These are phyloP conservation scores for Penicillium waksmanii DNA, from an alignment of 495 filamentous ascomycete genomes.

Conservation along the genomic window DNA sequence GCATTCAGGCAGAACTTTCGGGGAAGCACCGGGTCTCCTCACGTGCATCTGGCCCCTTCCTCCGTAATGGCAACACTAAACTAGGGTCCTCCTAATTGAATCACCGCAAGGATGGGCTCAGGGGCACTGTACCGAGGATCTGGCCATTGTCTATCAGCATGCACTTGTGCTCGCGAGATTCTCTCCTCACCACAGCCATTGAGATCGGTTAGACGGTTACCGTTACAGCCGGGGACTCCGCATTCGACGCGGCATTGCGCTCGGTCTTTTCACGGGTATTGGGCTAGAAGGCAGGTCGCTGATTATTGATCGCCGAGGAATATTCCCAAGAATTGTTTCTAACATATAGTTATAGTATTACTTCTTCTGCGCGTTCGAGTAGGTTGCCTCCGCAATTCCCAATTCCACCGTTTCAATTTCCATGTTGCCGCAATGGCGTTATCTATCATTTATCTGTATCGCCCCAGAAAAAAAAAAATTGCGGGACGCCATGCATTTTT, in stretches of 20 bases:
- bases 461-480: slow-evolving; percentile 12
- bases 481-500: slow-evolving; percentile 12
- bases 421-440: slow-evolving; percentile 13
- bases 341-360: slow-evolving; percentile 13
- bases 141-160: background rate
- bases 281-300: slow-evolving; percentile 16
- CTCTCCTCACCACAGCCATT: slow-evolving; percentile 5
- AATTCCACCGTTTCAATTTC: background rate
- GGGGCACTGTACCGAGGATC: background rate
- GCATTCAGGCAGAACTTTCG: too few relatives aligned
- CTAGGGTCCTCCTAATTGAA: background rate
- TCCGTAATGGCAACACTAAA: background rate
- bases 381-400: slow-evolving; percentile 14
- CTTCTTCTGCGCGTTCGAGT: slow-evolving; percentile 16
- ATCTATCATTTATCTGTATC: slow-evolving; percentile 26
- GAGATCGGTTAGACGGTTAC: slow-evolving; percentile 15
- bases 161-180: slow-evolving; percentile 1
- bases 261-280: slow-evolving; percentile 13
- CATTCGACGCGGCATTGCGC: slow-evolving; percentile 10
- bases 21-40: slow-evolving; percentile 17
- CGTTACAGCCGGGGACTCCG: slow-evolving; percentile 13
- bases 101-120: slow-evolving; percentile 18
- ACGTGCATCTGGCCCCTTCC: slow-evolving; percentile 12
- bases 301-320: slow-evolving; percentile 6
- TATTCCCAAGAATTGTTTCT: background rate